Evolutionary conservation across 352 stramenopile species (phyloP).

Genomic region (Ophiocytium majus): DNA sequence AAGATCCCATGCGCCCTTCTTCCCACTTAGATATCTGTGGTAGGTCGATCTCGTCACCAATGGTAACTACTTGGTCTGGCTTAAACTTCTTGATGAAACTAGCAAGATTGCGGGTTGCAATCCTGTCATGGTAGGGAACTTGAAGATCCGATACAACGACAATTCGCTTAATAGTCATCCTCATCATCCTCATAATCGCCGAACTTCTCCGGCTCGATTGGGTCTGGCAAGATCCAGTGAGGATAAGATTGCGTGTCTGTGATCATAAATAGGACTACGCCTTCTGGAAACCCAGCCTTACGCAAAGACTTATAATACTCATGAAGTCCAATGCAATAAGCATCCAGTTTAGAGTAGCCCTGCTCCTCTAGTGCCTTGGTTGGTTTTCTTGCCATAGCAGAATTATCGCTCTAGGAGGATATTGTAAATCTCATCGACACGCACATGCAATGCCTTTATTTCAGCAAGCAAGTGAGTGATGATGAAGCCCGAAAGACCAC

Average conservation of each 20-base stretch:
- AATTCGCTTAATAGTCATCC: slow-evolving; percentile 21
- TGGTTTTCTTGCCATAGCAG: slow-evolving; percentile 19
- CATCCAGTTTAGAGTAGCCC: slow-evolving; percentile 19
- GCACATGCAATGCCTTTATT: slow-evolving; percentile 20
- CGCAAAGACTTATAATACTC: slow-evolving; percentile 21
- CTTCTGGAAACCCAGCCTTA: slow-evolving; percentile 19
- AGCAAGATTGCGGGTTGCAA: slow-evolving; percentile 19
- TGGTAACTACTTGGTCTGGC: slow-evolving; percentile 19
- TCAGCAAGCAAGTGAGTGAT: slow-evolving; percentile 19
- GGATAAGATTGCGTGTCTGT: slow-evolving; percentile 19
- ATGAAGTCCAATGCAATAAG: slow-evolving; percentile 21
- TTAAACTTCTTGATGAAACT: slow-evolving; percentile 22
- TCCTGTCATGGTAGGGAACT: slow-evolving; percentile 19
- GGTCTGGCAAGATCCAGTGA: slow-evolving; percentile 18
- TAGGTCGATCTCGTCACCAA: slow-evolving; percentile 19
- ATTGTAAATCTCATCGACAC: slow-evolving; percentile 21
- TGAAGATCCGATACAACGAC: slow-evolving; percentile 19
- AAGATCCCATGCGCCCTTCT: slow-evolving; percentile 18
- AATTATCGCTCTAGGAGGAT: slow-evolving; percentile 20
- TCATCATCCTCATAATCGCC: slow-evolving; percentile 19
- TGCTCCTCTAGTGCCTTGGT: slow-evolving; percentile 18
- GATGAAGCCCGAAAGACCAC: slow-evolving; percentile 18
- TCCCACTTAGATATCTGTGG: slow-evolving; percentile 19
- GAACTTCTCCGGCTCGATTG: slow-evolving; percentile 18
- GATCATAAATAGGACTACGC: slow-evolving; percentile 20